A percentile compares a stretch with the other conserved stretches of the same genome.
phyloP scores from a whole-genome alignment of 2,329 filamentous ascomycete genomes.

The Talaromyces pinophilus region DNA sequence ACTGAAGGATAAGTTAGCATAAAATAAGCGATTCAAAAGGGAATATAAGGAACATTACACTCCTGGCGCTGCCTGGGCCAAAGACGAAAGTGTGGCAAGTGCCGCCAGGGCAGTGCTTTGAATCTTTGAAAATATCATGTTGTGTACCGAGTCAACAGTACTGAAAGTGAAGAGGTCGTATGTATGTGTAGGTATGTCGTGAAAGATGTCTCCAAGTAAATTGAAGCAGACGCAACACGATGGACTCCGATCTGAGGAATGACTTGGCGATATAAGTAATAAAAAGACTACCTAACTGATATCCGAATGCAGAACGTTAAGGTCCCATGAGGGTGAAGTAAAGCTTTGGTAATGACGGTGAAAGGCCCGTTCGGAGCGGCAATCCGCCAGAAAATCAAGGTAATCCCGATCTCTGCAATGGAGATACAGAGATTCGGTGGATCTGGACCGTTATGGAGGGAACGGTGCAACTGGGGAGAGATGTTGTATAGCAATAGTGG shows the following conservation, averaged over 20 bases:
- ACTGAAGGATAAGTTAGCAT: constrained; percentile 24
- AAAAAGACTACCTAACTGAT: neutral
- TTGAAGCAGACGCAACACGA: constrained; percentile 17
- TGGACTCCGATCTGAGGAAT: constrained; percentile 5
- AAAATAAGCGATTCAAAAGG: neutral
- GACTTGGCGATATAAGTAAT: constrained; percentile 22
- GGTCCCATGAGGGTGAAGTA: neutral
- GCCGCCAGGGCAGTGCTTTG: constrained; percentile 21
- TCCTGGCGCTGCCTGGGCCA: constrained; percentile 19
- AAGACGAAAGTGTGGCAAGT: constrained; percentile 13
- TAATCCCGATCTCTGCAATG: neutral
- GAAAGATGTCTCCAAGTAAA: constrained; percentile 15
- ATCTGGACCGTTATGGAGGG: neutral
- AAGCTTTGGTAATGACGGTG: neutral
- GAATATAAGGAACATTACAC: neutral
- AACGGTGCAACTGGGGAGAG: neutral
- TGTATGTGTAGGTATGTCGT: neutral
- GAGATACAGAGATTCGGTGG: constrained; percentile 5
- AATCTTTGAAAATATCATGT: constrained; percentile 21
- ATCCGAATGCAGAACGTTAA: constrained; percentile 21
- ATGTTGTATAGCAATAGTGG: constrained; percentile 6
- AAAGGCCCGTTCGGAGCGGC: neutral
- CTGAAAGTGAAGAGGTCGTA: neutral
- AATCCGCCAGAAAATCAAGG: neutral
- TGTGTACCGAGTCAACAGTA: constrained; percentile 14